Evolutionary conservation across 345 rosid genomes (phyloP).

Genomic region (Eucalyptus sp.): DNA sequence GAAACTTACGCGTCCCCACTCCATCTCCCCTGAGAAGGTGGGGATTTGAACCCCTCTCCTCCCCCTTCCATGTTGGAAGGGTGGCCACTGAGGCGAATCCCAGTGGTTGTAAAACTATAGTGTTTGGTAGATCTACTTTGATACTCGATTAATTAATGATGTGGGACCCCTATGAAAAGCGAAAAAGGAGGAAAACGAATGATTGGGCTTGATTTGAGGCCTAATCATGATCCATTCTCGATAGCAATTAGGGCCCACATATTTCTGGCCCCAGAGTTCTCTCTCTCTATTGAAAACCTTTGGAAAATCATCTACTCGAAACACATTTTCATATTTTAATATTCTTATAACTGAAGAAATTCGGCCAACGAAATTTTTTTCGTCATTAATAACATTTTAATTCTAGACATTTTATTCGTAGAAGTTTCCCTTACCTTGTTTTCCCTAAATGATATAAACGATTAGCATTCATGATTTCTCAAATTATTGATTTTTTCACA

Average conservation of each 20-base stretch:
- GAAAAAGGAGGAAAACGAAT: background rate
- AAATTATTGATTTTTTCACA: background rate
- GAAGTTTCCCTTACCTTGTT: background rate
- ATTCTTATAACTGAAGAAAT: background rate
- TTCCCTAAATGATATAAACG: background rate
- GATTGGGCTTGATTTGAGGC: background rate
- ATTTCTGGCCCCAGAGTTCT: background rate
- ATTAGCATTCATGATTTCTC: background rate
- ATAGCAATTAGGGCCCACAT: background rate
- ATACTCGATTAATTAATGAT: too few relatives aligned
- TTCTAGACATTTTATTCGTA: fast-evolving
- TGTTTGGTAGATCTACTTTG: too few relatives aligned
- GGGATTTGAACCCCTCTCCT: too few relatives aligned
- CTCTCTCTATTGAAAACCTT: background rate
- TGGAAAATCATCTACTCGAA: background rate
- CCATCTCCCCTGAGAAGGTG: too few relatives aligned
- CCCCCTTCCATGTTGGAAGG: too few relatives aligned
- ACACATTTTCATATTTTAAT: background rate
- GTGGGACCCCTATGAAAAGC: background rate
- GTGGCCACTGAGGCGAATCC: too few relatives aligned
- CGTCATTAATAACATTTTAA: background rate
- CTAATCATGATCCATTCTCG: background rate
- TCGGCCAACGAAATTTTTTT: fast-evolving
- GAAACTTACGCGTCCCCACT: too few relatives aligned
- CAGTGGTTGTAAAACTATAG: too few relatives aligned